These are phyloP conservation scores for Phytophthora pistaciae DNA, from an alignment of 352 stramenopile genomes.

Conservation along the genomic window DNA sequence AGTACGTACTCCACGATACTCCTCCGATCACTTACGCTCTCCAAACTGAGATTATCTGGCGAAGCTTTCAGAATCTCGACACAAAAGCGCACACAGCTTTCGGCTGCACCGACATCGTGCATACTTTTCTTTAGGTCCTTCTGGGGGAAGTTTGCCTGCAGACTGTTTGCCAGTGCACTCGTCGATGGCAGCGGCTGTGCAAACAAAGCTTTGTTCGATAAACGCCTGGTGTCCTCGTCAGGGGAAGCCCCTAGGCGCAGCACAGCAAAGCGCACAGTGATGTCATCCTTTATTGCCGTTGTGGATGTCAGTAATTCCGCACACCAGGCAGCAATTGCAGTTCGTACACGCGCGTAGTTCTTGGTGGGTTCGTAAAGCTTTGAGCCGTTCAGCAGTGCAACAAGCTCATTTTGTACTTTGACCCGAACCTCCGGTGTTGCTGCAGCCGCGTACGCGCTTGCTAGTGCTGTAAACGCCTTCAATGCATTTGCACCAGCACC, in stretches of 20 bases:
- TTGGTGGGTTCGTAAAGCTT: constrained; percentile 69
- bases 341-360: constrained; percentile 72
- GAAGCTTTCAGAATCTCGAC: constrained; percentile 50
- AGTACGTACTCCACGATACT: constrained; percentile 61
- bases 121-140: constrained; percentile 57
- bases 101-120: constrained; percentile 38
- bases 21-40: constrained; percentile 32
- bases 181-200: constrained; percentile 50
- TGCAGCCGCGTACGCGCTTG: constrained; percentile 45
- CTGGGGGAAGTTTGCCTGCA: constrained; percentile 33
- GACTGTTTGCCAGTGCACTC: constrained; percentile 32
- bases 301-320: constrained; percentile 43
- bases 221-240: constrained; percentile 53
- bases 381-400: constrained; percentile 57
- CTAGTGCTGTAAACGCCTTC: constrained; percentile 67
- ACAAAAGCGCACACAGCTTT: constrained; percentile 68
- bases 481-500: constrained; percentile 67
- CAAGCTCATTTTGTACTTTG: constrained; percentile 63
- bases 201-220: constrained; percentile 54
- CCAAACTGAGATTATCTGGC: constrained; percentile 14
- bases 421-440: constrained; percentile 35
- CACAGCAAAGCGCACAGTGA: constrained; percentile 69
- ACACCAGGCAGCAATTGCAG: constrained; percentile 70
- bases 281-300: constrained; percentile 21
- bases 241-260: constrained; percentile 49